Percentiles rank a stretch among this genome's conserved stretches.
Conservation (phyloP, 805 yeast genomes). For the Yarrowia sp. region DNA sequence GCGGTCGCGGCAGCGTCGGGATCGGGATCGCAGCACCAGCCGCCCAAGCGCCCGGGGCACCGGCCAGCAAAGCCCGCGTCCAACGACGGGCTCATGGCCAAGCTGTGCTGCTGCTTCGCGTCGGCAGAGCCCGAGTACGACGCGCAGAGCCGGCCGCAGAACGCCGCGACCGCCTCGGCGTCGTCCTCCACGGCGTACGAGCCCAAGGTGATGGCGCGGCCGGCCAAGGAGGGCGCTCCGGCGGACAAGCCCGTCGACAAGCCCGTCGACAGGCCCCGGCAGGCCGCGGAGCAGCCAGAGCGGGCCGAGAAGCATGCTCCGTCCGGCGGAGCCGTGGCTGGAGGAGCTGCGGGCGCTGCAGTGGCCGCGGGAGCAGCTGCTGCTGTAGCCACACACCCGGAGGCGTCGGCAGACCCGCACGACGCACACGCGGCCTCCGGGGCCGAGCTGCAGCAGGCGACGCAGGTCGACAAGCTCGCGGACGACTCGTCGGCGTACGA, state of each 20-base stretch:
- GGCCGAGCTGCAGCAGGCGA: neutral
- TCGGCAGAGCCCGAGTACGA: constrained; percentile 19
- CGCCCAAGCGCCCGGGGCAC: constrained; percentile 10
- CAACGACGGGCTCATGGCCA: neutral
- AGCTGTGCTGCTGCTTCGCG: constrained; percentile 16
- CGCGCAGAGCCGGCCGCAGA: neutral
- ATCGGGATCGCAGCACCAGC: constrained; percentile 2
- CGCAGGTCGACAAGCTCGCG: constrained; percentile 4
- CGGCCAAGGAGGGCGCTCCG: neutral
- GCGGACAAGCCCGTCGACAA: too few relatives aligned
- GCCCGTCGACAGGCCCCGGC: too few relatives aligned
- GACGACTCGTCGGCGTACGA: constrained; percentile 22
- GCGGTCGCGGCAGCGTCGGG: neutral
- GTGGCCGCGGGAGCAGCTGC: neutral
- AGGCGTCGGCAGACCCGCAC: neutral
- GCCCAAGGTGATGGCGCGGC: neutral
- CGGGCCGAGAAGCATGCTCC: neutral
- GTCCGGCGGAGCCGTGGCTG: neutral
- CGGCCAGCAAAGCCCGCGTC: neutral
- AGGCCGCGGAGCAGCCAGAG: neutral
- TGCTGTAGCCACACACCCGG: neutral
- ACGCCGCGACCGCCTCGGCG: neutral
- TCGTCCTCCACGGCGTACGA: constrained; percentile 12
- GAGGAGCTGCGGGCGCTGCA: neutral
- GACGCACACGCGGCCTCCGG: neutral